Evolutionary conservation across 2,329 filamentous ascomycete genomes (phyloP), one percentile per base, ranked within the genome.

Genomic region (Penicillium concentricum): DNA sequence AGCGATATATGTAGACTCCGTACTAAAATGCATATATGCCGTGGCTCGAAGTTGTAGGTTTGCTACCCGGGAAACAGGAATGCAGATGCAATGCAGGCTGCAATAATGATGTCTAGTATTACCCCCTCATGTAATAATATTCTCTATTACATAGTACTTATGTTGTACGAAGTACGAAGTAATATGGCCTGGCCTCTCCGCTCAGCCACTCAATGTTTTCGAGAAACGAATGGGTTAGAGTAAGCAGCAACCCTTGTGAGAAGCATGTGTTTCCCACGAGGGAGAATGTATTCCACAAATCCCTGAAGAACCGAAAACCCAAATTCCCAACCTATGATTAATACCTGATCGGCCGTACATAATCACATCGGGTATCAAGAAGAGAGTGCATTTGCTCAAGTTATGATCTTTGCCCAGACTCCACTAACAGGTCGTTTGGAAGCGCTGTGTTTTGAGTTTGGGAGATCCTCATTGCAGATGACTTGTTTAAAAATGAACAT

Each of bases 261-360:
- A 20, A 28, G 18, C 54, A 51, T 45, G 48, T 46, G 48, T 24
- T 30, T 56, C n/a, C 41, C 53, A 56, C 47, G 53, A 51, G 47
- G n/a, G 20, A 10, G 24, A 12, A 30, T 12, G 42, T 24, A n/a
- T 30, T 28, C 24, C n/a, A 18, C 15, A 22, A 20, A 44, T 34
- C 39, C 38, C 26, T 53, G 51, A 53, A 47, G 43, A 54, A 51
- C 34, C n/a, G 16, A 26, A 15, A 42, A 42, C 22, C 24, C 43
- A 28, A 38, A 41, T 16, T 30, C 18, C 18, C 48, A 58, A 55
- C 18, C 12, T 18, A 9, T 26, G 45, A 56, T 50, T 53, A 32
- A 47, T 50, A 47, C 34, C 58, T 60, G 59, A 64, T 63, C 59
- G 39, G 51, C 62, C 51, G 57, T 37, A 59, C 61, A 60, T 64